phyloP scores from a whole-genome alignment of 495 filamentous ascomycete genomes.

The Amphirosellinia nigrospora region DNA sequence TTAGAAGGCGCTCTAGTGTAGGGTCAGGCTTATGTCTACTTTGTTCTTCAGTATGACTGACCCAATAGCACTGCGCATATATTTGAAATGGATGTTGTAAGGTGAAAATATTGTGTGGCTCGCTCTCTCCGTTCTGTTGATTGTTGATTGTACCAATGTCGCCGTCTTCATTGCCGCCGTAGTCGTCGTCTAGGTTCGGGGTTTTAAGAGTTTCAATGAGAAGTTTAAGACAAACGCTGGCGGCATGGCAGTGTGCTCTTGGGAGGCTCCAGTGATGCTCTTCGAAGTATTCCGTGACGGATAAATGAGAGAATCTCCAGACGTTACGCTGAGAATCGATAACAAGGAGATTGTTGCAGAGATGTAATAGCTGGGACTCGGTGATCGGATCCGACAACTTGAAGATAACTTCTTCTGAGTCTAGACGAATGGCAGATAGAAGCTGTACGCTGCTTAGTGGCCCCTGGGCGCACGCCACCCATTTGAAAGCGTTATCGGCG shows the following conservation, averaged over 20 bases:
- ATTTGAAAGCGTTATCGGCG: slow-evolving; percentile 6
- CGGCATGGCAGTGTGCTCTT: background rate
- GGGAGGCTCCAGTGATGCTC: background rate
- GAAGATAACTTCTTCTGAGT: background rate
- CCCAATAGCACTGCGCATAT: background rate
- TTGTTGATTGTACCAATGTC: background rate
- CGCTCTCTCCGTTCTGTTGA: background rate
- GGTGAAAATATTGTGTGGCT: no score
- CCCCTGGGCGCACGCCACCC: background rate
- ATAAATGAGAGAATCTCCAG: slow-evolving; percentile 16
- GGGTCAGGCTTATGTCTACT: background rate
- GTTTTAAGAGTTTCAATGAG: background rate
- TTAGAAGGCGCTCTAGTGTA: background rate
- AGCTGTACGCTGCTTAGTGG: background rate
- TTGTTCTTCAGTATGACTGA: background rate
- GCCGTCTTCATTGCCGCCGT: no score
- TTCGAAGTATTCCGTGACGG: slow-evolving; percentile 4
- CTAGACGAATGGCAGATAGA: slow-evolving; percentile 4
- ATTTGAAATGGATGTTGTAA: background rate
- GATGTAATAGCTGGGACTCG: background rate
- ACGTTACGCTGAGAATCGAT: background rate
- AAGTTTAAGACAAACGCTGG: background rate
- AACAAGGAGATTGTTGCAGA: slow-evolving; percentile 11
- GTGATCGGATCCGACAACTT: background rate
- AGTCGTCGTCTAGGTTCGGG: background rate